Percentiles rank a stretch among this genome's conserved stretches.
These are phyloP conservation scores for barley (Hordeum vulgare) DNA, from an alignment of 176 grass and related monocot species.

Conservation along the genomic window DNA sequence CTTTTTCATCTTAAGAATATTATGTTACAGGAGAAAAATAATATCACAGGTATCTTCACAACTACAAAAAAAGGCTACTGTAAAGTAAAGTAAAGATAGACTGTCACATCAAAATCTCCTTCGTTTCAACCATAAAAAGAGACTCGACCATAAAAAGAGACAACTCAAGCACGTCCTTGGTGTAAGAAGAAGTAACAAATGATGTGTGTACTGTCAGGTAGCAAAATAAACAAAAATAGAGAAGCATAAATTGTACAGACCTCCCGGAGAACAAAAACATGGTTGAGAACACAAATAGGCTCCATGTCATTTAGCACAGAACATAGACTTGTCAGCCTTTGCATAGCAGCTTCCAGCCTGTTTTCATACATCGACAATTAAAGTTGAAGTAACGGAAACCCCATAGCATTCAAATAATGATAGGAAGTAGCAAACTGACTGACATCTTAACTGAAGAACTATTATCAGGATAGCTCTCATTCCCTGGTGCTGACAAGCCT, in stretches of 20 bases:
- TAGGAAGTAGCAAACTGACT: slow-evolving; percentile 26
- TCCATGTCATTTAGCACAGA: slow-evolving; percentile 99
- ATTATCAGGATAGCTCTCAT: slow-evolving; percentile 96
- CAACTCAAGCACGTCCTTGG: neutral
- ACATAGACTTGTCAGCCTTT: slow-evolving; percentile 94
- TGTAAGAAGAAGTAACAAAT: neutral
- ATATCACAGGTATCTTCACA: neutral
- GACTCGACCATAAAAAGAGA: slow-evolving; percentile 9
- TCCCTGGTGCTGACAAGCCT: slow-evolving; percentile 68
- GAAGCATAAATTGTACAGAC: slow-evolving; percentile 33
- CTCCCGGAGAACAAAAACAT: slow-evolving; percentile 98
- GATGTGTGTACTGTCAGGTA: neutral
- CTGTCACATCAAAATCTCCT: neutral
- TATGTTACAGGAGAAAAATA: slow-evolving; percentile 6
- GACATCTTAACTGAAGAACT: slow-evolving; percentile 95
- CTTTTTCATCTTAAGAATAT: slow-evolving; percentile 6
- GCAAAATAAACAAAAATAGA: neutral
- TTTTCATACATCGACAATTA: slow-evolving; percentile 35
- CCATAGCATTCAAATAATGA: slow-evolving; percentile 5
- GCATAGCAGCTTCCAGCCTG: slow-evolving; percentile 98
- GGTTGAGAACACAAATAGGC: slow-evolving; percentile 97
- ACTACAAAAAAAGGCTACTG: neutral
- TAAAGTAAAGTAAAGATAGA: neutral
- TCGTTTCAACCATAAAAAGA: slow-evolving; percentile 5
- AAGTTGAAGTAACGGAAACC: slow-evolving; percentile 19